phyloP scores from a whole-genome alignment of 371 early-diverging fungal species.

The Saksenaea oblongispora region DNA sequence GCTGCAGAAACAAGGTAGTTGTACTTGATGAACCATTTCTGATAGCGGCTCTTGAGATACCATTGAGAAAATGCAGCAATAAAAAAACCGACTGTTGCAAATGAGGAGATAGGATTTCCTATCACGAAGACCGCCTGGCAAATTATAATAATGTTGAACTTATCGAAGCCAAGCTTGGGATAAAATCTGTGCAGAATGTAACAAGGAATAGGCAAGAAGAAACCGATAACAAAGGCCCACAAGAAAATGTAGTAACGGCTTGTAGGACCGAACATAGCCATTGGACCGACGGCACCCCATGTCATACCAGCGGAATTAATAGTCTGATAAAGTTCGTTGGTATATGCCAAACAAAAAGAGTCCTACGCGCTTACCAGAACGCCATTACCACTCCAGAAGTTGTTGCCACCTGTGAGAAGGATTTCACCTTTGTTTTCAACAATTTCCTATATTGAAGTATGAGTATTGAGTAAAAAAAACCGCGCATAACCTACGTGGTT shows the following conservation, averaged over 20 bases:
- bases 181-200: constrained; percentile 40
- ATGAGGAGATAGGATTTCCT: neutral
- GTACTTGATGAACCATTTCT: constrained; percentile 48
- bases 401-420: constrained; percentile 32
- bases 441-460: constrained; percentile 20
- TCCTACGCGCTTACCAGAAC: constrained; percentile 16
- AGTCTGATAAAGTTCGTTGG: constrained; percentile 12
- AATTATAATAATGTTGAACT: neutral
- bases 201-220: constrained; percentile 37
- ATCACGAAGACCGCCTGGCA: neutral
- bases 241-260: constrained; percentile 37
- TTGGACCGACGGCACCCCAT: constrained; percentile 54
- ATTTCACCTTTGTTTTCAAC: constrained; percentile 34
- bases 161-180: constrained; percentile 14
- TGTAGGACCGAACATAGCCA: constrained; percentile 39
- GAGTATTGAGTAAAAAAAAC: neutral
- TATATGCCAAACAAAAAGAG: neutral
- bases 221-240: constrained; percentile 41
- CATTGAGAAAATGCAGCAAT: constrained; percentile 37
- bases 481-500: constrained; percentile 15
- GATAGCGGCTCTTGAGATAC: constrained; percentile 36
- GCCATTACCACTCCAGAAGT: constrained; percentile 47
- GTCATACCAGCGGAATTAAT: constrained; percentile 58
- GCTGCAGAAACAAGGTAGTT: constrained; percentile 54
- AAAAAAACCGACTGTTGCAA: constrained; percentile 22